Evolutionary conservation across 306 rosid genomes (phyloP).

Genomic region (Inga laurina): DNA sequence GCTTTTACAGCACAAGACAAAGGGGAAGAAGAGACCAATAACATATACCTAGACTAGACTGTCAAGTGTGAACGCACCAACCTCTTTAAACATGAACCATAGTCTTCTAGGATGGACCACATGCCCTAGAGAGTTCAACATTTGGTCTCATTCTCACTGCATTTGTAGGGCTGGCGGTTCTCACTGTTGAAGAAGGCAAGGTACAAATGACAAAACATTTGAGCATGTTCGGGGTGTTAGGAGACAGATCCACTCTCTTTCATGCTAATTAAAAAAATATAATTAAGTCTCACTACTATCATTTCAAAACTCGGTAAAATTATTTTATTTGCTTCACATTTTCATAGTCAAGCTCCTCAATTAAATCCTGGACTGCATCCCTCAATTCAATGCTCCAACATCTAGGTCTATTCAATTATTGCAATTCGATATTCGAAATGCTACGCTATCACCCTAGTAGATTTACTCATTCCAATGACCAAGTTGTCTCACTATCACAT

Average conservation of each 20-base stretch:
- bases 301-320: too few species aligned
- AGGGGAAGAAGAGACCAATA: conserved; percentile 25
- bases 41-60: conserved; percentile 1
- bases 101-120: conserved; percentile 47
- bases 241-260: not conserved
- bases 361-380: not conserved
- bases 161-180: not conserved
- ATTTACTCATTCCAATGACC: not conserved
- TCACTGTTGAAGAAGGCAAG: not conserved
- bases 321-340: not conserved
- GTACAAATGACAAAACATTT: not conserved
- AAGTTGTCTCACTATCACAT: not conserved
- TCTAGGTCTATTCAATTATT: conserved; percentile 9
- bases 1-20: conserved; percentile 24
- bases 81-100: conserved; percentile 28
- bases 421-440: conserved; percentile 19
- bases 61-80: not conserved
- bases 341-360: not conserved
- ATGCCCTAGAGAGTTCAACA: not conserved
- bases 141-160: not conserved
- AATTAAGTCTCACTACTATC: not conserved
- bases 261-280: not conserved
- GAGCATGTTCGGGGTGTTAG: not conserved
- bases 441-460: not conserved
- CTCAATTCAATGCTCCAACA: conserved; percentile 30